Percentiles rank a stretch among this genome's conserved stretches.
Conservation (phyloP, 2,329 filamentous ascomycete species). For the Malbranchea zuffiana region DNA sequence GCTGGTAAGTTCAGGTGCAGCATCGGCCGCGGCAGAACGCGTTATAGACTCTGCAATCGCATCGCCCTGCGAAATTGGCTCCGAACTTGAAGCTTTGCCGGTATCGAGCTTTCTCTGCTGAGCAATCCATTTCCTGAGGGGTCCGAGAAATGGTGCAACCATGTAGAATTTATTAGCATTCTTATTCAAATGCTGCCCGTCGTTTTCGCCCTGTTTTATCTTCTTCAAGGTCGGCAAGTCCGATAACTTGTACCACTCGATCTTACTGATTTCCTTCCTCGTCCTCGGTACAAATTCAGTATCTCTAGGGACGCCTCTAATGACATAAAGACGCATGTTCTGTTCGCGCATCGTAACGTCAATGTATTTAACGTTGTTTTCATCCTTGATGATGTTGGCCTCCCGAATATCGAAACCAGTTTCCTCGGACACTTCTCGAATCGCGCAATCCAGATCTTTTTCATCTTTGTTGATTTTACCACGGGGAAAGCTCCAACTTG, state of each 20-base stretch:
- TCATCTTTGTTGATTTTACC: constrained; percentile 99
- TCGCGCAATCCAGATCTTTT: constrained; percentile 81
- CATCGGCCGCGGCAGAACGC: no score
- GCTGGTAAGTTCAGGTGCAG: constrained; percentile 14
- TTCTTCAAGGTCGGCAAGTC: constrained; percentile 75
- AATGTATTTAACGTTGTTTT: constrained; percentile 67
- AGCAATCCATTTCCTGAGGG: constrained; percentile 81
- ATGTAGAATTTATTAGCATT: constrained; percentile 84
- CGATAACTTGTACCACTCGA: constrained; percentile 84
- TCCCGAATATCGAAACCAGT: constrained; percentile 74
- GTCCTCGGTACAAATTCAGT: constrained; percentile 82
- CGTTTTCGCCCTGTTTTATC: constrained; percentile 50
- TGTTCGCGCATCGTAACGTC: constrained; percentile 86
- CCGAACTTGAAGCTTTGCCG: constrained; percentile 32
- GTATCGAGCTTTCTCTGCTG: constrained; percentile 66
- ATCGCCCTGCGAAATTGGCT: constrained; percentile 40
- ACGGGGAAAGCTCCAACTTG: constrained; percentile 91
- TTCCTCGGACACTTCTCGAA: constrained; percentile 92
- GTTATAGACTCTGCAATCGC: constrained; percentile 12
- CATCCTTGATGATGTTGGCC: constrained; percentile 63
- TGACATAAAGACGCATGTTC: constrained; percentile 84
- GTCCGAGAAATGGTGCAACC: constrained; percentile 84
- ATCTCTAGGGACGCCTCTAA: constrained; percentile 76
- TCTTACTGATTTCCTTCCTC: constrained; percentile 94
- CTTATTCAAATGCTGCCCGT: constrained; percentile 6